phyloP scores from a whole-genome alignment of 225 moss, liverwort and hornwort species.

The Thuidium tamariscinum region DNA sequence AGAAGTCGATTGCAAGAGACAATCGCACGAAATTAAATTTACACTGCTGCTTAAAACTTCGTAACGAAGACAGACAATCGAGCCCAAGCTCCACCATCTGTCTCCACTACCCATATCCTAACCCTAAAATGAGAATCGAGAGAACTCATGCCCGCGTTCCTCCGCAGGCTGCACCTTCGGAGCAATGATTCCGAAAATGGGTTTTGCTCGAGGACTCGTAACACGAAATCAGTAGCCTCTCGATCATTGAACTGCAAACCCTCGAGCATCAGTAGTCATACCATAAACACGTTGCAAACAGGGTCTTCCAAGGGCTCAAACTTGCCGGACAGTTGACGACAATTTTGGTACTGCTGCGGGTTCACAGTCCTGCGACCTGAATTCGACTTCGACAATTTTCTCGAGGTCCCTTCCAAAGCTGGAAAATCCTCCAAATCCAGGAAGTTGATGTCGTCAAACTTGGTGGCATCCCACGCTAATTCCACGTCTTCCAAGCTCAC shows the following conservation, averaged over 20 bases:
- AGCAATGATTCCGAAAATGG: slow-evolving; percentile 38
- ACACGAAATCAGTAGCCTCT: neutral
- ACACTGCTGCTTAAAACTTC: neutral
- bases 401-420: neutral
- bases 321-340: slow-evolving; percentile 21
- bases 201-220: slow-evolving; percentile 8
- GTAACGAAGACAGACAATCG: neutral
- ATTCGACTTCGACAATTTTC: neutral
- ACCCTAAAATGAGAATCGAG: neutral
- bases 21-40: neutral
- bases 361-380: neutral
- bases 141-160: neutral
- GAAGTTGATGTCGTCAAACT: slow-evolving; percentile 9
- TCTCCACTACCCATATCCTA: neutral
- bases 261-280: neutral
- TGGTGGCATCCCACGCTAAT: slow-evolving; percentile 16
- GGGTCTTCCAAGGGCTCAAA: neutral
- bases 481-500: slow-evolving; percentile 34
- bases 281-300: slow-evolving; percentile 25
- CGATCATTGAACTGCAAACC: neutral
- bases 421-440: slow-evolving; percentile 12
- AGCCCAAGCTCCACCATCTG: neutral
- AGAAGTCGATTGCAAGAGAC: neutral
- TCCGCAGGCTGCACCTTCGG: slow-evolving; percentile 33
- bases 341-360: neutral